Conservation (phyloP, 2,329 filamentous ascomycete genomes). For the Plectosphaerella plurivora region DNA sequence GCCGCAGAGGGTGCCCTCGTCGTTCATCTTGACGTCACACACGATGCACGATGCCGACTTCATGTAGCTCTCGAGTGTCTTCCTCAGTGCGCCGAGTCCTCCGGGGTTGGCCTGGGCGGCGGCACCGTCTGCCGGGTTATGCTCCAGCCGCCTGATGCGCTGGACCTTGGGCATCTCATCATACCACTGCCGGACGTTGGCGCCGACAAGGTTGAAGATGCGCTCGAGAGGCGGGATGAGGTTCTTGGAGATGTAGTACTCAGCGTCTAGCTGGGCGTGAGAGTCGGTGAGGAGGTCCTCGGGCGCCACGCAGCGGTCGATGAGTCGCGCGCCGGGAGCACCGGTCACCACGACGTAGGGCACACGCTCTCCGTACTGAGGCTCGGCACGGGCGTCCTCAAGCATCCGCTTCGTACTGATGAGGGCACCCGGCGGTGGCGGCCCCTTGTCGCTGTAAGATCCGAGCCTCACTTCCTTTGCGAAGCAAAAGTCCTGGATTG, state of each 20-base stretch:
- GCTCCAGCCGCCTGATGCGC: slow-evolving; percentile 61
- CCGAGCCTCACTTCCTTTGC: slow-evolving; percentile 88
- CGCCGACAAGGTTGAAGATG: slow-evolving; percentile 94
- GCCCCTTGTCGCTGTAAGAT: slow-evolving; percentile 77
- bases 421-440: slow-evolving; percentile 79
- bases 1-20: slow-evolving; percentile 45
- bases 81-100: slow-evolving; percentile 21
- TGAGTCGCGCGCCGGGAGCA: slow-evolving; percentile 76
- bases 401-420: slow-evolving; percentile 86
- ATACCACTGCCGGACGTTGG: slow-evolving; percentile 87
- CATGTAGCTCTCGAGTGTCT: slow-evolving; percentile 92
- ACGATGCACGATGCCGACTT: slow-evolving; percentile 73
- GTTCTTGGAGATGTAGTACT: slow-evolving; percentile 97
- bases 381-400: slow-evolving; percentile 78
- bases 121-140: slow-evolving; percentile 16
- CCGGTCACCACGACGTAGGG: slow-evolving; percentile 92
- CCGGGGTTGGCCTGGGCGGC: slow-evolving; percentile 8
- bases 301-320: slow-evolving; percentile 86
- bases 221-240: slow-evolving; percentile 90
- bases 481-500: slow-evolving; percentile 94
- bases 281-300: slow-evolving; percentile 75
- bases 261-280: slow-evolving; percentile 78
- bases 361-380: slow-evolving; percentile 91
- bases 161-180: slow-evolving; percentile 95
- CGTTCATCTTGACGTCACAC: slow-evolving; percentile 55